Base-by-base conservation (phyloP, 2,329 filamentous ascomycete species). In the Fusarium sp. region DNA sequence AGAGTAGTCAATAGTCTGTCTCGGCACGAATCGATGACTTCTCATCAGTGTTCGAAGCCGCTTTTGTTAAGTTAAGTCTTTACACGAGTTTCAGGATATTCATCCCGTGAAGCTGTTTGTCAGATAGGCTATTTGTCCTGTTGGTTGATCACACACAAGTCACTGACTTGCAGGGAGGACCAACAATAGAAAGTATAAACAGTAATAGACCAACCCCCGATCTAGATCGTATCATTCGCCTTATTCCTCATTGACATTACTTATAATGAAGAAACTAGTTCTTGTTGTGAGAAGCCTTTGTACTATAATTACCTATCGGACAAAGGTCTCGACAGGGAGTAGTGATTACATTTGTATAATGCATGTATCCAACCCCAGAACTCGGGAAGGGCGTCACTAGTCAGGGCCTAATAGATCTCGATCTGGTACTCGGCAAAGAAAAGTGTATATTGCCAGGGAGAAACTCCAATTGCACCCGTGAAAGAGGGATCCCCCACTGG, bases 301-400 rank as follows among this genome's bases (percentile, higher is more conserved):
- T 24, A 25, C 27, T 34, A 58, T 24, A 40, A 16, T 34, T 30
- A 51, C 8, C 13, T 9, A 46, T 24, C 11, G n/a, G 47, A 27
- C 45, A 61, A 46, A 58, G 30, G 32, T 11, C 24, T 55, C 22
- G 38, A 29, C 30, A 49, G 44, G 32, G 48, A 45, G 16, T n/a
- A 30, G 48, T 56, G 38, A 41, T 20, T 34, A 45, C 45, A 44
- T 20, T 25, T 41, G 10, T 20, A 45, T 20, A 34, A 41, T 41
- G 32, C 32, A 22, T 41, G 10, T 20, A 27, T 18, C 15, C 9
- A 7, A 29, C 40, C 32, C 40, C 45, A 47, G 25, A 52, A 62
- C 25, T 49, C 66, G 62, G 67, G 25, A 70, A 52, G 30, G 41
- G 49, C 52, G 44, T 30, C 38, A 49, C 52, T 64, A 53, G 48